Evolutionary conservation across 305 asterid genomes (phyloP), one percentile per base, ranked within the genome.

Genomic region (Solanum aculeatissimum): DNA sequence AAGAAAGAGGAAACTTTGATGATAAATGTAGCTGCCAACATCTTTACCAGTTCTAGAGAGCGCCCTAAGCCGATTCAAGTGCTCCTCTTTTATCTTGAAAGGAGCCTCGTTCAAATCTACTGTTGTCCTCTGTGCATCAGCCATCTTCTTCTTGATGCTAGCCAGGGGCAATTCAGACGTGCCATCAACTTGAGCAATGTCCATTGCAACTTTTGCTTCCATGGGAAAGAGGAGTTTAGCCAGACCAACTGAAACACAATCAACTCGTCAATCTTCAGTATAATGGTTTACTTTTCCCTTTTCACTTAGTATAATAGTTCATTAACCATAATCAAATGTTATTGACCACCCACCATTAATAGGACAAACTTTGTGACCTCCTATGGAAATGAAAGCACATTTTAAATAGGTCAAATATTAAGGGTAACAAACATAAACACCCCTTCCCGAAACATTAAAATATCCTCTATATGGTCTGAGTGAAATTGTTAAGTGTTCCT

Each of bases 161-260:
- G 85, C 88, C 63, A 93, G 89, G 45, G 89, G 91, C 86, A 88
- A 89, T 77, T 92, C 93, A 12, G 93, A 90, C 38, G 98, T 93
- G 86, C 91, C 98, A 75, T 93, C 99, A 86, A 94, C 98, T 89
- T 92, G 97, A 91, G 98, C 98, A 83, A 96, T 94, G 84, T 94
- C 99, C 98, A 96, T 96, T 87, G 98, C 98, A 84, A 96, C 98
- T 84, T 90, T 91, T 58, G 99, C 98, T 92, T 96, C 98, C 89
- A 89, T 91, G 43, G 99, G 99, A 85, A 96, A 96, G 23, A 94
- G 90, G 88, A 92, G 92, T 83, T 89, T 92, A 85, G 99, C 99
- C 91, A 96, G 84, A 60, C 93, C 93, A 93, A 96, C 98, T 96
- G 95, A 86, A 89, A 90, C 49, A 27, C 63, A 45, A 80, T 70